Percentiles rank a stretch among this genome's conserved stretches.
Evolutionary conservation across 306 rosid species (phyloP).

Genomic region (Senna siamea): DNA sequence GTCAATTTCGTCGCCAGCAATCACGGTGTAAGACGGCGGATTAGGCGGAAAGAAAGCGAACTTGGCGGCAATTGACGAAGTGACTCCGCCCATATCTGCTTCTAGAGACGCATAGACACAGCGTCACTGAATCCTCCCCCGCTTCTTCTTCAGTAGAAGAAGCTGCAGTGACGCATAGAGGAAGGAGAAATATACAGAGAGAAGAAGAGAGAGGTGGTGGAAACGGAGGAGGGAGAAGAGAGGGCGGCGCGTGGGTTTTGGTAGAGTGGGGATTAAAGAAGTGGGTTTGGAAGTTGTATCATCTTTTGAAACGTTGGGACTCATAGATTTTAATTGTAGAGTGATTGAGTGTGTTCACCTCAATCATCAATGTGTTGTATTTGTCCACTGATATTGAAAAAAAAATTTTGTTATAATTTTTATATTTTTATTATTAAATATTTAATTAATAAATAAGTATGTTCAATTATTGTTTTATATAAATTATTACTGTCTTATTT

Average conservation of each 20-base stretch:
- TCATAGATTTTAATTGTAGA: conserved; percentile 5
- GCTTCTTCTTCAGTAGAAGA: background rate
- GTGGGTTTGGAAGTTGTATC: background rate
- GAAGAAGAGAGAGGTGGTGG: background rate
- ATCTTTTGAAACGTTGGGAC: background rate
- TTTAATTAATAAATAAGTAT: no score
- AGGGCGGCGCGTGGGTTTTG: conserved; percentile 15
- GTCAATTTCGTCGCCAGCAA: conserved; percentile 40
- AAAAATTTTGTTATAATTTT: no score
- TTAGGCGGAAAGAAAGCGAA: conserved; percentile 95
- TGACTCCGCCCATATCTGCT: conserved; percentile 82
- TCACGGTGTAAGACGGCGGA: conserved; percentile 80
- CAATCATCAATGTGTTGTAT: background rate
- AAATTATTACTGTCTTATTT: no score
- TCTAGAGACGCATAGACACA: conserved; percentile 39
- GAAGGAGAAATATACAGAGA: background rate
- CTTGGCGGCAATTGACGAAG: conserved; percentile 95
- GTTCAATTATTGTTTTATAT: no score
- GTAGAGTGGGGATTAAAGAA: background rate
- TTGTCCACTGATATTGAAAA: background rate
- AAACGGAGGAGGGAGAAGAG: background rate
- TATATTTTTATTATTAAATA: no score
- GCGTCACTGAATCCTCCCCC: background rate
- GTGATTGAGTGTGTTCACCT: background rate
- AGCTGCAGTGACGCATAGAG: background rate